Percentiles rank a stretch among this genome's conserved stretches.
These are phyloP conservation scores for Cyberlindnera americana DNA, from an alignment of 805 yeast genomes.

Conservation along the genomic window DNA sequence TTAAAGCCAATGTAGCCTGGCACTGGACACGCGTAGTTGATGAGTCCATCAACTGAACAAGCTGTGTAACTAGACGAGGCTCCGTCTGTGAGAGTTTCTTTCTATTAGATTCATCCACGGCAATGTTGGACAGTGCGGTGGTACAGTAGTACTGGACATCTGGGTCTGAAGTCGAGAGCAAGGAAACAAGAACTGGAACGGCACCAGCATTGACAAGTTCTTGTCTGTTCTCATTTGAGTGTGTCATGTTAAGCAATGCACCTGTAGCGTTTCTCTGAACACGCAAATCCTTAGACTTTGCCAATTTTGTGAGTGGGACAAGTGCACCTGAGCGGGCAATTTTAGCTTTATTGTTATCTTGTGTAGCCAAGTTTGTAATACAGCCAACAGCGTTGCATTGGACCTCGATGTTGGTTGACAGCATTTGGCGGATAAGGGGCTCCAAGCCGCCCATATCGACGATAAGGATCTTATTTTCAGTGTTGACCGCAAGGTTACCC, in stretches of 20 bases:
- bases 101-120: conserved; percentile 92
- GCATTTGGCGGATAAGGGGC: conserved; percentile 96
- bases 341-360: conserved; percentile 92
- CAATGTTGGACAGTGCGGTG: conserved; percentile 93
- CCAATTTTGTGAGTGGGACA: conserved; percentile 89
- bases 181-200: conserved; percentile 89
- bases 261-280: conserved; percentile 99
- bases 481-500: conserved; percentile 97
- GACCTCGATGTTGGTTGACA: conserved; percentile 93
- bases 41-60: conserved; percentile 89
- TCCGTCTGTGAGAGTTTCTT: conserved; percentile 86
- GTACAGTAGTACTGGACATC: conserved; percentile 99
- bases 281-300: conserved; percentile 89
- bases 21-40: conserved; percentile 94
- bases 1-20: conserved; percentile 93
- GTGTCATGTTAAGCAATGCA: conserved; percentile 96
- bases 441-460: conserved; percentile 98
- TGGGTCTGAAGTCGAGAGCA: conserved; percentile 82
- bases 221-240: conserved; percentile 91
- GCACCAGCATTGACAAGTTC: conserved; percentile 98
- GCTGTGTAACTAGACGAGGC: conserved; percentile 83
- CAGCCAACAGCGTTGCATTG: conserved; percentile 99
- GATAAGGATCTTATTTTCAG: conserved; percentile 86
- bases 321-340: conserved; percentile 96
- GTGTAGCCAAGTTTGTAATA: conserved; percentile 95